phyloP scores from a whole-genome alignment of 1,284 basidiomycete species.

The Pterulicium gracile region DNA sequence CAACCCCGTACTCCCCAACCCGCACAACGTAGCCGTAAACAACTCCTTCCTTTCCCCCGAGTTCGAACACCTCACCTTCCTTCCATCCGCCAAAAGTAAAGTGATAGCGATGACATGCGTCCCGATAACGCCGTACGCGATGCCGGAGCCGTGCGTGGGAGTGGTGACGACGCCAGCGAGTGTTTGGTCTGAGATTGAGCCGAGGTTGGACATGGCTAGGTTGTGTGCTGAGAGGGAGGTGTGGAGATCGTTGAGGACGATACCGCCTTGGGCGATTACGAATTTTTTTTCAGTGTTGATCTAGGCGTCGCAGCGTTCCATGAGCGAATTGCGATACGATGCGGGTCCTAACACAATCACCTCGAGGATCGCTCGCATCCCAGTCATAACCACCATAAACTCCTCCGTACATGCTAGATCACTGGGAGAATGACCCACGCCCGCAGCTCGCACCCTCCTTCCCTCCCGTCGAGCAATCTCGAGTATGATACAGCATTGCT shows the following conservation, averaged over 20 bases:
- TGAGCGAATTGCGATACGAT: constrained; percentile 25
- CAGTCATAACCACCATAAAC: constrained; percentile 73
- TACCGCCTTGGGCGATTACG: constrained; percentile 70
- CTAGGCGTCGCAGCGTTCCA: no score
- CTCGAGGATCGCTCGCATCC: constrained; percentile 59
- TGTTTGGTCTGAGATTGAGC: constrained; percentile 95
- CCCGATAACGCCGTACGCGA: constrained; percentile 75
- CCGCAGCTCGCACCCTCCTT: constrained; percentile 71
- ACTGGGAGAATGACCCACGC: constrained; percentile 88
- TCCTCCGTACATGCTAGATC: constrained; percentile 84
- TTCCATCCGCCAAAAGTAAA: constrained; percentile 66
- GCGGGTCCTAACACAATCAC: constrained; percentile 38
- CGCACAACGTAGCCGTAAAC: constrained; percentile 89
- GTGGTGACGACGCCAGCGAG: constrained; percentile 92
- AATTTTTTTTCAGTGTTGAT: constrained; percentile 62
- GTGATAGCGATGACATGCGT: constrained; percentile 71
- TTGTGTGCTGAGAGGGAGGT: constrained; percentile 52
- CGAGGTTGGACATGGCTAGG: constrained; percentile 87
- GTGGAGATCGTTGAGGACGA: constrained; percentile 69
- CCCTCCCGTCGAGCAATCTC: constrained; percentile 75
- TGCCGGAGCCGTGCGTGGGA: constrained; percentile 89
- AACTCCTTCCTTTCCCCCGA: constrained; percentile 55
- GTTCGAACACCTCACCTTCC: constrained; percentile 58
- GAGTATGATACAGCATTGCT: constrained; percentile 70
- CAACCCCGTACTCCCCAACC: constrained; percentile 88